phyloP scores from a whole-genome alignment of 2,329 filamentous ascomycete species.

The Lecanicillium sp. region DNA sequence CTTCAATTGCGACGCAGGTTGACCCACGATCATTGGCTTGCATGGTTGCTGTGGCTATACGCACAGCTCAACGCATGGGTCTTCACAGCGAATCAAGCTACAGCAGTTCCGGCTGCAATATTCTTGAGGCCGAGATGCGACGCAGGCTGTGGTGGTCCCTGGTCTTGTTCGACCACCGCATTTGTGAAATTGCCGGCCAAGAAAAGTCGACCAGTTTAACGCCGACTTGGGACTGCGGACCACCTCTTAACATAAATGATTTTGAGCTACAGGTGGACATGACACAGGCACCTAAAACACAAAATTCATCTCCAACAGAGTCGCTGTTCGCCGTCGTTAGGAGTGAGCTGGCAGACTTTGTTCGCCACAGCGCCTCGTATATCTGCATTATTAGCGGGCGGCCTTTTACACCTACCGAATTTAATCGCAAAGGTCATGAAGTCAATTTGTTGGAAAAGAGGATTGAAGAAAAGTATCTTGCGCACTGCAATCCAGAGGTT shows the following conservation, averaged over 20 bases:
- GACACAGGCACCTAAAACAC: conserved; percentile 20
- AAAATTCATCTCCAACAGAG: conserved; percentile 24
- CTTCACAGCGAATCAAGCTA: conserved; percentile 38
- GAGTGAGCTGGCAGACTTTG: conserved; percentile 29
- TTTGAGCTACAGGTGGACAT: conserved; percentile 35
- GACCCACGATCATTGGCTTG: conserved; percentile 44
- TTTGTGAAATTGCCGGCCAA: conserved; percentile 40
- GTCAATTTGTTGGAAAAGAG: conserved; percentile 17
- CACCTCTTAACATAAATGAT: conserved; percentile 38
- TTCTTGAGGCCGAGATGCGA: conserved; percentile 51
- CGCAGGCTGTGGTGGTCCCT: conserved; percentile 57
- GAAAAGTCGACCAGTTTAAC: conserved; percentile 19
- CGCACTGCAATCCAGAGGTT: conserved; percentile 27
- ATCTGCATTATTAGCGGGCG: conserved; percentile 22
- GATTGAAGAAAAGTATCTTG: conserved; percentile 40
- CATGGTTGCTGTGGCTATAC: conserved; percentile 45
- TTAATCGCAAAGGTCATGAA: too few relatives aligned
- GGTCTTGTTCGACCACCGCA: conserved; percentile 47
- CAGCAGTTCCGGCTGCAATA: conserved; percentile 10
- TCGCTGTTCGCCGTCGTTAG: conserved; percentile 33
- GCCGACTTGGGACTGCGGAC: conserved; percentile 33
- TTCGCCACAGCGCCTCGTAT: conserved; percentile 25
- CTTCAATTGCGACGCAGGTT: conserved; percentile 33
- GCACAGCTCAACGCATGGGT: conserved; percentile 50
- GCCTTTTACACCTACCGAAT: conserved; percentile 19